Evolutionary conservation across 768 basidiomycete species (phyloP).

Genomic region (Gyrodon lividus): DNA sequence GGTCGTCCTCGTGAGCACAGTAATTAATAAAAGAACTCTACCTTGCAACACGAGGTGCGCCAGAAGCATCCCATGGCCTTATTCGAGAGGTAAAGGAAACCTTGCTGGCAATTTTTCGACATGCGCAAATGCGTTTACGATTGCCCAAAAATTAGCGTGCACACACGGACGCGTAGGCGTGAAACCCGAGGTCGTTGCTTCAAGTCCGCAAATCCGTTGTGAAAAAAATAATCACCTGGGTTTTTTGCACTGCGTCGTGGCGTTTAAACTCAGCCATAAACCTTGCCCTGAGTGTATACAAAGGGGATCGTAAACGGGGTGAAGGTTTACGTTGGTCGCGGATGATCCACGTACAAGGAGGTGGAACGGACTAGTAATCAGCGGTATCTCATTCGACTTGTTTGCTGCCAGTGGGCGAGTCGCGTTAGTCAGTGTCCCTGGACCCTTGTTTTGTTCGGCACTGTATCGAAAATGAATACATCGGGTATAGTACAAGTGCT

Average conservation of each 20-base stretch:
- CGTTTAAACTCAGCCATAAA: not conserved
- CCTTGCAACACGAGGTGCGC: constrained; percentile 28
- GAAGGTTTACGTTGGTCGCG: not conserved
- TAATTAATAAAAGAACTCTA: not conserved
- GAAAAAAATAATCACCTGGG: no score
- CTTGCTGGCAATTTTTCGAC: not conserved
- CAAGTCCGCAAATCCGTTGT: no score
- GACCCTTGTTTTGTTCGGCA: no score
- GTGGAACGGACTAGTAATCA: not conserved
- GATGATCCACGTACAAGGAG: not conserved
- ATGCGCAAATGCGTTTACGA: not conserved
- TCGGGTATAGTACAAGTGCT: no score
- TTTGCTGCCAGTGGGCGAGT: no score
- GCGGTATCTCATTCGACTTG: no score
- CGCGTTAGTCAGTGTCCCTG: no score
- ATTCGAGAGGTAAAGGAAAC: constrained; percentile 23
- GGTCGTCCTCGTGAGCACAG: not conserved
- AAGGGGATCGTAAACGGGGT: no score
- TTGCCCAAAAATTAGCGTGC: no score
- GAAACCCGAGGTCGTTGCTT: no score
- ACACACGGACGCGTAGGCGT: no score
- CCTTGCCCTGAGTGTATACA: not conserved
- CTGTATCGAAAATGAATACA: no score
- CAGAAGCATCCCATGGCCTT: constrained; percentile 25
- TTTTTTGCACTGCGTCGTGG: not conserved